Evolutionary conservation across 1,139 yeast genomes (phyloP).

Genomic region (Hemisphaericaspora xylofermentans): DNA sequence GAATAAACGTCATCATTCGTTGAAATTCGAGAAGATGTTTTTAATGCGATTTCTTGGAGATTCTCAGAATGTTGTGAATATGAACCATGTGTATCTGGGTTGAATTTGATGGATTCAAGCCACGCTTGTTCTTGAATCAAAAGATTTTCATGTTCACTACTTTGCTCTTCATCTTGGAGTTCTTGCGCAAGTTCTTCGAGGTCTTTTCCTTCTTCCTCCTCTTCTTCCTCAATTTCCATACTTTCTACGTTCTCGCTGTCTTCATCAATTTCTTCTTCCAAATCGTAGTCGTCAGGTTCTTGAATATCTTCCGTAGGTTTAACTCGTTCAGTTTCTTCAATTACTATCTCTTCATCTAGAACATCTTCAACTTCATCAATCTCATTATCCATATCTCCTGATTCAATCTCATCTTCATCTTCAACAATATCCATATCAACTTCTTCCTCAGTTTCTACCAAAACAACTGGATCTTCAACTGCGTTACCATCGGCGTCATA

Average conservation of each 20-base stretch:
- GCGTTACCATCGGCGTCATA: constrained; percentile 6
- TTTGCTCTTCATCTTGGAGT: constrained; percentile 1
- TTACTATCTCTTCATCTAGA: constrained; percentile 6
- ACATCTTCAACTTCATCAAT: constrained; percentile 6
- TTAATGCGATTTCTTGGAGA: constrained; percentile 2
- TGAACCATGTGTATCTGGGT: not conserved
- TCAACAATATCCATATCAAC: constrained; percentile 1
- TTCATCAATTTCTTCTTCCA: constrained; percentile 4
- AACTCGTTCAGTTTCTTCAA: constrained; percentile 1
- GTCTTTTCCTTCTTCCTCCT: constrained; percentile 5
- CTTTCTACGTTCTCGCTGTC: not conserved
- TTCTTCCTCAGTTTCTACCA: constrained; percentile 6
- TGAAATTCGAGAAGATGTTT: not conserved
- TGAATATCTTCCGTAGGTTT: constrained; percentile 5
- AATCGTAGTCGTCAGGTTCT: constrained; percentile 3
- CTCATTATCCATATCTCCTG: constrained; percentile 6
- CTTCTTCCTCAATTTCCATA: constrained; percentile 2
- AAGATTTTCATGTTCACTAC: not conserved
- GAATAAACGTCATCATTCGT: not conserved
- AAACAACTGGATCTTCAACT: constrained; percentile 4
- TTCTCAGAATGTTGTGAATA: not conserved
- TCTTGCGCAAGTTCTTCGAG: no score
- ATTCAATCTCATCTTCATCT: constrained; percentile 1
- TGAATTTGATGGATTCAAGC: not conserved
- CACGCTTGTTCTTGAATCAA: not conserved